Percentiles rank a stretch among this genome's conserved stretches.
Conservation (phyloP, 768 basidiomycete species). For the Hortiboletus flavorubellus region DNA sequence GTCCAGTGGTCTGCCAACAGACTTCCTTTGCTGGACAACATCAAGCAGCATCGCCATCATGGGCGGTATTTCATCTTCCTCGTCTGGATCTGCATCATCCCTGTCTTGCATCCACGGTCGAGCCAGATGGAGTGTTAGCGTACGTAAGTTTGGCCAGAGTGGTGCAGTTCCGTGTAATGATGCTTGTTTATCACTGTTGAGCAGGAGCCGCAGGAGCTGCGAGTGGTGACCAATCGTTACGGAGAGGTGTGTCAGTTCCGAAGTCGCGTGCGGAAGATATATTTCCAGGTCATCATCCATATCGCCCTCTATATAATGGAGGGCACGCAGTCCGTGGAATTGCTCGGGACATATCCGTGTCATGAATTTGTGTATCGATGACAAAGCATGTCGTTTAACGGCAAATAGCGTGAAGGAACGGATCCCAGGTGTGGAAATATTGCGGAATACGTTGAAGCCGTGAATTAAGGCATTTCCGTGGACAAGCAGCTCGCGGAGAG, state of each 20-base stretch:
- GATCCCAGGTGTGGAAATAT: conserved; percentile 31
- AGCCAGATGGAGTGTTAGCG: conserved; percentile 26
- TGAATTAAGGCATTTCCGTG: conserved; percentile 32
- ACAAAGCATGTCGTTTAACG: conserved; percentile 28
- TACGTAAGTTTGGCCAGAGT: conserved; percentile 31
- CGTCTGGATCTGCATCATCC: conserved; percentile 31
- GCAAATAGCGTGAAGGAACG: conserved; percentile 24
- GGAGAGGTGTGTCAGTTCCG: conserved; percentile 34
- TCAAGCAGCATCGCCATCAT: conserved; percentile 31
- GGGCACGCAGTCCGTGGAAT: conserved; percentile 29
- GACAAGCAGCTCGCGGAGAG: conserved; percentile 27
- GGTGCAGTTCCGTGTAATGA: conserved; percentile 30
- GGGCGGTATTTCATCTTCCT: conserved; percentile 31
- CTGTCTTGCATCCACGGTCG: conserved; percentile 30
- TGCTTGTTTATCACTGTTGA: conserved; percentile 35
- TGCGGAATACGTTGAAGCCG: conserved; percentile 35
- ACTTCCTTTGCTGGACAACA: conserved; percentile 30
- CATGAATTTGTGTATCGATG: conserved; percentile 36
- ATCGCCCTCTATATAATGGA: conserved; percentile 34
- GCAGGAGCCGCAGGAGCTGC: conserved; percentile 31
- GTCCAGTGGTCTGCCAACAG: conserved; percentile 27
- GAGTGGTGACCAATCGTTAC: conserved; percentile 32
- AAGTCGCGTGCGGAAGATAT: conserved; percentile 32
- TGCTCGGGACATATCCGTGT: conserved; percentile 34
- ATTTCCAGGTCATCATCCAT: conserved; percentile 36